Percentiles rank a stretch among this genome's conserved stretches.
These are phyloP conservation scores for Diaporthe sp. DNA, from an alignment of 2,329 filamentous ascomycete species.

Conservation along the genomic window DNA sequence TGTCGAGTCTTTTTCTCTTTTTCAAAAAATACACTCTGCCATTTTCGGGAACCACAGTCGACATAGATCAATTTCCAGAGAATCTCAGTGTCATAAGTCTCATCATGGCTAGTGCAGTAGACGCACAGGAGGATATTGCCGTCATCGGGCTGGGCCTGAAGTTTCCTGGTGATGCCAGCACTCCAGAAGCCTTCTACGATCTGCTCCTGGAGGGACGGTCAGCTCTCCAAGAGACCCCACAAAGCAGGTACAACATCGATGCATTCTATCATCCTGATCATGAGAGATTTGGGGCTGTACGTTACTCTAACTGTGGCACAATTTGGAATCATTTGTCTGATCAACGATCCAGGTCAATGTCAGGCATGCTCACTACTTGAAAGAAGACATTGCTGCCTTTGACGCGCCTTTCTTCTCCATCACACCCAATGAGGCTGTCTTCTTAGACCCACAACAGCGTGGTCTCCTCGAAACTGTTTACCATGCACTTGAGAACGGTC, in stretches of 20 bases:
- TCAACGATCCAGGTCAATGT: slow-evolving; percentile 46
- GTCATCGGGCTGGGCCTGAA: slow-evolving; percentile 41
- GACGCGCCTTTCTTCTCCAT: slow-evolving; percentile 40
- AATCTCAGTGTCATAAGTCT: background rate
- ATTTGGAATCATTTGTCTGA: background rate
- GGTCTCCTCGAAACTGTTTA: slow-evolving; percentile 29
- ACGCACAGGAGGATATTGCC: slow-evolving; percentile 34
- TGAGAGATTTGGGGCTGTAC: slow-evolving; percentile 43
- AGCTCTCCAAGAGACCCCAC: slow-evolving; percentile 45
- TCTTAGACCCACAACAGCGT: slow-evolving; percentile 37
- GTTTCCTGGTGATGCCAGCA: slow-evolving; percentile 47
- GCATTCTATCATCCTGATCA: slow-evolving; percentile 49
- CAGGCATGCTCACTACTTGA: slow-evolving; percentile 22
- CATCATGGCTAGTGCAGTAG: background rate
- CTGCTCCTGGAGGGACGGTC: slow-evolving; percentile 47
- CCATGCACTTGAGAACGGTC: slow-evolving; percentile 35
- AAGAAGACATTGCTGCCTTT: slow-evolving; percentile 17
- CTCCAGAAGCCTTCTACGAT: slow-evolving; percentile 46
- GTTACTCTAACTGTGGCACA: background rate
- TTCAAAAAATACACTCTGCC: background rate
- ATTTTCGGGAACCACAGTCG: background rate
- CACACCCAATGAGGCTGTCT: slow-evolving; percentile 25
- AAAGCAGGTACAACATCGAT: slow-evolving; percentile 48
- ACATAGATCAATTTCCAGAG: background rate
- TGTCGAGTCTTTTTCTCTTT: background rate